Evolutionary conservation across 2,329 filamentous ascomycete genomes (phyloP), one percentile per base, ranked within the genome.

Genomic region (Fusarium sp.): DNA sequence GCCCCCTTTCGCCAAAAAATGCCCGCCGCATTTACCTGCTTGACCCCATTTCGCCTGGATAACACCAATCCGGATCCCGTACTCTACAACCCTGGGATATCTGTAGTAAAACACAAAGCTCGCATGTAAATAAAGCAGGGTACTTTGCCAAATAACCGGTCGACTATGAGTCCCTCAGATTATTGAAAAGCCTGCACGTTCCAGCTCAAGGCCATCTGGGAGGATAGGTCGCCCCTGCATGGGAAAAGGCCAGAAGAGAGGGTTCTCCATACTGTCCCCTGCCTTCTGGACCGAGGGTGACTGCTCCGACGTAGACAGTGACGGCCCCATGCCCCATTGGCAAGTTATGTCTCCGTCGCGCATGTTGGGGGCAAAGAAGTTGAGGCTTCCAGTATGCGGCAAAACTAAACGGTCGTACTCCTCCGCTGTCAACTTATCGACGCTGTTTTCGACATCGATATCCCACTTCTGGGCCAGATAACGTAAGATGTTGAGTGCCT

Each of bases 241-340:
- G 0, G 85, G 84, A 58, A 86, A 87, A 1, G 84, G 83, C 85
- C 85, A 87, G 65, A 86, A 86, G 2, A 86, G 73, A 15, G 84
- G 84, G 51, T 85, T 85, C 56, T 84, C 80, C 59, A 80, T 71
- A 19, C 68, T 73, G 22, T 79, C 78, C 0, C 76, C 76, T 7
- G 72, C 49, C 34, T 69, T 69, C 44, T 71, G 68, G 6, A 72
- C 58, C 1, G 25, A 57, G 2, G 54, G 45, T 8, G 43, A 47
- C 31, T 61, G 50, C 11, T 63, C 62, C 26, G 52, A 50, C 7
- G 58, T 62, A 7, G 61, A 61, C 39, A 47, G 54, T 24, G 46
- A 53, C 38, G 51, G 53, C 10, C 48, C 69, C 5, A 52, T 56
- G 12, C 79, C 80, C 82, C 81, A 85, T 2, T 73, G 67, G 62